Percentiles rank a stretch among this genome's conserved stretches.
Evolutionary conservation across 1,284 basidiomycete species (phyloP).

Genomic region (Hemileia vastatrix): DNA sequence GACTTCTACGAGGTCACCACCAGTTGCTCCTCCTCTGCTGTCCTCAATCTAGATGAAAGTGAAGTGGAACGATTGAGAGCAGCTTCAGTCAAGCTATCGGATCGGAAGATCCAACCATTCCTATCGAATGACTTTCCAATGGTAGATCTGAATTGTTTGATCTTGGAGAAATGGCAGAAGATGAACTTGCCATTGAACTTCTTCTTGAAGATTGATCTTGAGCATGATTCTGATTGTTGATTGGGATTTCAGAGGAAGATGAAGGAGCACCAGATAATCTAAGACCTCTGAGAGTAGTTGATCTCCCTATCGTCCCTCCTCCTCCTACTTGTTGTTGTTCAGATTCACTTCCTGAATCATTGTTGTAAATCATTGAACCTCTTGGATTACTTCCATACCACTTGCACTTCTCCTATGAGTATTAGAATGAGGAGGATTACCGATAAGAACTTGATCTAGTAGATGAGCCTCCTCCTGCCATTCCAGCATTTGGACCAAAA

Average conservation of each 20-base stretch:
- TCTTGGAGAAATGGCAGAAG: not conserved
- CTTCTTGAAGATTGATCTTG: too few species aligned
- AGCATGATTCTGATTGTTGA: too few species aligned
- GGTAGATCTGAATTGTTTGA: not conserved
- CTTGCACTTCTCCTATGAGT: constrained; percentile 29
- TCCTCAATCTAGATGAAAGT: not conserved
- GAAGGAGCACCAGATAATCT: too few species aligned
- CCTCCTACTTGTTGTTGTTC: too few species aligned
- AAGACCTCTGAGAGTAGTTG: too few species aligned
- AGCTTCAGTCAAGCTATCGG: not conserved
- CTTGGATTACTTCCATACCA: constrained; percentile 28
- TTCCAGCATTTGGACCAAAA: constrained; percentile 33
- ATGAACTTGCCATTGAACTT: too few species aligned
- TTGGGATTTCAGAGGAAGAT: too few species aligned
- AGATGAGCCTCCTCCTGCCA: not conserved
- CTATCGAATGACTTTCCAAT: not conserved
- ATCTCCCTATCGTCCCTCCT: too few species aligned
- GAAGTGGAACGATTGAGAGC: not conserved
- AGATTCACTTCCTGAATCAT: too few species aligned
- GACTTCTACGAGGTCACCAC: not conserved
- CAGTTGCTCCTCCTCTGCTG: not conserved
- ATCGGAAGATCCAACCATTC: not conserved
- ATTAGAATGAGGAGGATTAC: constrained; percentile 9
- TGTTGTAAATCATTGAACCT: not conserved
- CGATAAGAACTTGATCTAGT: constrained; percentile 16